Base-by-base conservation (phyloP, 345 rosid species). In the Euphorbia lathyris region DNA sequence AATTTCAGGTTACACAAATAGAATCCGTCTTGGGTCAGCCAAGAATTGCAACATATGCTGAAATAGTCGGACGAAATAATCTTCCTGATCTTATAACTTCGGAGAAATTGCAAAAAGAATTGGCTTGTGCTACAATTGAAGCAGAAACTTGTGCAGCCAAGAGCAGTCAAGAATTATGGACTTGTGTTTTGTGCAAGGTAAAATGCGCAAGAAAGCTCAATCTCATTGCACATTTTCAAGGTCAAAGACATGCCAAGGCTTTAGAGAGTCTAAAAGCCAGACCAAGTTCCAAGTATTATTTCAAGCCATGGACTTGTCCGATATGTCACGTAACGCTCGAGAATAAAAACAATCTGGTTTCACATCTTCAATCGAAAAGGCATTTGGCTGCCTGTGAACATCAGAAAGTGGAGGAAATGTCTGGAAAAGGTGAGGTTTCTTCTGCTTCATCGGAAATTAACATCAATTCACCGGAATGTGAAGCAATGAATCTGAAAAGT, bases 101-200 rank as follows among this genome's bases (percentile, higher is more conserved):
- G 19, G 36, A 59, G 69, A 55, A 71, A 52, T 66, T 38, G 43
- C 68, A 70, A 58, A 76, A 73, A 63, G 72, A 65, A 48, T 79
- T 80, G 82, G 70, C 75, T 17, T 78, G 80, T 59, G 66, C 72
- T 22, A 0, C 73, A 69, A 76, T 80, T 68, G 4, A 34, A 34
- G 26, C 26, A 17, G 10, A 7, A 32, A 59, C 42, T 14, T 0
- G 42, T 59, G 9, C 43, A 58, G n/a, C 62, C 0, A 17, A 17
- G 7, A 8, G 10, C 6, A 9, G 14, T 2, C 36, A 13, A 58
- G 27, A 26, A 26, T 3, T n/a, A 7, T 58, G 40, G 40, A 58
- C 40, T 29, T 58, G 67, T 43, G 52, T 3, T 42, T 2, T 63
- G 13, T 63, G 67, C 45, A 4, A 63, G 17, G 52, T 23, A 6